Evolutionary conservation across 2,329 filamentous ascomycete species (phyloP).

Genomic region (Plectosphaerella cucumerina): DNA sequence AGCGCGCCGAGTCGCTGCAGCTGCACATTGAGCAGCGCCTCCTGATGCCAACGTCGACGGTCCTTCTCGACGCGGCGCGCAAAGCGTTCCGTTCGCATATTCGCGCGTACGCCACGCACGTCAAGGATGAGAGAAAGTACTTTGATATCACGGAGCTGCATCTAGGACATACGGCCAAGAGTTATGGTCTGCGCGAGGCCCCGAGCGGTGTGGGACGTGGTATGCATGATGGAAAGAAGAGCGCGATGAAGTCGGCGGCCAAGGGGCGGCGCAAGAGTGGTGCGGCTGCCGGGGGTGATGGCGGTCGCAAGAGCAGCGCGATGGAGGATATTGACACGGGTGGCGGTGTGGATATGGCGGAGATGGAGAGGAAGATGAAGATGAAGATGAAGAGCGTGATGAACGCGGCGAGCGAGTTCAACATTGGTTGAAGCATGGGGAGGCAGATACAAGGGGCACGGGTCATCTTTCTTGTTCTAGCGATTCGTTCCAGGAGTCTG

Average conservation of each 20-base stretch:
- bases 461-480: too few species aligned
- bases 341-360: constrained; percentile 32
- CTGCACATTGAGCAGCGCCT: constrained; percentile 58
- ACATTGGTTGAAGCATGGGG: constrained; percentile 55
- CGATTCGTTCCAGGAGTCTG: too few species aligned
- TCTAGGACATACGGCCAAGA: constrained; percentile 89
- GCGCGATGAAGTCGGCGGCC: constrained; percentile 26
- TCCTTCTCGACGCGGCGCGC: constrained; percentile 73
- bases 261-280: constrained; percentile 12
- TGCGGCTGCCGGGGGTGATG: constrained; percentile 18
- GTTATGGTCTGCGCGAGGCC: constrained; percentile 83
- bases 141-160: constrained; percentile 93
- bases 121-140: constrained; percentile 75
- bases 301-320: constrained; percentile 4
- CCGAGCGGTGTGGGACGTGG: constrained; percentile 73
- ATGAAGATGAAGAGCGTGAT: constrained; percentile 56
- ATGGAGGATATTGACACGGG: constrained; percentile 26
- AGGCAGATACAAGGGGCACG: too few species aligned
- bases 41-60: constrained; percentile 39
- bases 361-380: constrained; percentile 61
- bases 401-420: constrained; percentile 61
- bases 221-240: constrained; percentile 40
- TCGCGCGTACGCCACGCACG: constrained; percentile 90
- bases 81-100: constrained; percentile 90
- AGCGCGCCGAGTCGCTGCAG: constrained; percentile 51